These are phyloP conservation scores for Populus nigra DNA, from an alignment of 345 rosid species.

Conservation along the genomic window DNA sequence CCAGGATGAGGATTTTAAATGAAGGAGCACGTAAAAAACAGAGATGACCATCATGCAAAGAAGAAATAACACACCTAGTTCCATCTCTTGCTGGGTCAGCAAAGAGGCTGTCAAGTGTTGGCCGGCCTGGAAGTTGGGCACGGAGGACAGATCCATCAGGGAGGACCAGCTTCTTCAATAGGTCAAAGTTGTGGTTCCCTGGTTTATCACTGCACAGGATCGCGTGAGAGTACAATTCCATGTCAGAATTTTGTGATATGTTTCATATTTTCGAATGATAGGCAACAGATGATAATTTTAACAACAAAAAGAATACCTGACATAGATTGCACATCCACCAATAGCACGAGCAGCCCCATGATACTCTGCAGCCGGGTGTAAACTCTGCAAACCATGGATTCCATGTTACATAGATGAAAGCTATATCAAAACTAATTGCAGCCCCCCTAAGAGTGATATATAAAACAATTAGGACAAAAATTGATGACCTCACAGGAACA, in stretches of 20 bases:
- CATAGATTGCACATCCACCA: constrained; percentile 97
- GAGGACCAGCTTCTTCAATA: constrained; percentile 80
- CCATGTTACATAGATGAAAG: background rate
- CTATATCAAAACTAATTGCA: too few relatives aligned
- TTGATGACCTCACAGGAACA: too few relatives aligned
- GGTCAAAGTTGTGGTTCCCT: constrained; percentile 85
- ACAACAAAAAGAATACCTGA: constrained; percentile 48
- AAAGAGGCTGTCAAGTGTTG: constrained; percentile 84
- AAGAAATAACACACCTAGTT: constrained; percentile 40
- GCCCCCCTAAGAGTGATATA: background rate
- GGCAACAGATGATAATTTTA: background rate
- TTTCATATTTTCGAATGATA: background rate
- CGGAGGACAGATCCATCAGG: constrained; percentile 94
- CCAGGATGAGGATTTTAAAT: background rate
- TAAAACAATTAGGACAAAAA: background rate
- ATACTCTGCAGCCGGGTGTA: constrained; percentile 93
- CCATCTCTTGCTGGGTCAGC: constrained; percentile 92
- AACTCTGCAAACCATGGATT: constrained; percentile 54
- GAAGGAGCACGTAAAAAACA: background rate
- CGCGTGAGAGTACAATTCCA: background rate
- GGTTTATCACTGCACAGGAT: constrained; percentile 74
- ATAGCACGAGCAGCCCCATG: constrained; percentile 94
- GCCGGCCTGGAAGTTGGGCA: constrained; percentile 84
- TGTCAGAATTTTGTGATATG: background rate
- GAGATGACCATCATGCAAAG: background rate